Evolutionary conservation across 306 rosid genomes (phyloP), one percentile per base, ranked within the genome.

Genomic region (Citrullus colocynthis): DNA sequence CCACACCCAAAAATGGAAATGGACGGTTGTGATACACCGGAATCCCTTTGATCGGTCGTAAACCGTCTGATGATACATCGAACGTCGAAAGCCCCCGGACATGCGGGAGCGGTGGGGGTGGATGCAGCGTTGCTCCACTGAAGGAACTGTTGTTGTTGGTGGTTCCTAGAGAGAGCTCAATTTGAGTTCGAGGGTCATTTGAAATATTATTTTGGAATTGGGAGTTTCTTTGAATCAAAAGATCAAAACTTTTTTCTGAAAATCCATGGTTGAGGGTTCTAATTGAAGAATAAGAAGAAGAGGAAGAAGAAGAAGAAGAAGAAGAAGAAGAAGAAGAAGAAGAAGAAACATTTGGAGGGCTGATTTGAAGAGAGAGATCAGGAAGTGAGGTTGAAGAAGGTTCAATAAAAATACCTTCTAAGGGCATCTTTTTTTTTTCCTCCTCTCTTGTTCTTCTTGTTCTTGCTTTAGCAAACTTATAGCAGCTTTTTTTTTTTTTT

Each of bases 301-400:
- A 58, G 6, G 89, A 84, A 0, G 84, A 82, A 28, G 84, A 59
- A 12, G 64, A 21, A 5, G 64, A 59, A 11, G 65, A 59, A 0
- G 76, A 83, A 70, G 85, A 78, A 11, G 65, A 59, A 0, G 76
- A 83, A 70, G 85, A 78, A 58, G 82, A 77, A 70, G 91, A 72
- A 21, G 89, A 83, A 1, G 84, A 82, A 56, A 81, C 84, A 60
- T 39, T 84, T 18, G 96, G 97, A 28, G 90, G 97, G 28, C 96
- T 91, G 80, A 93, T 91, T 81, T 93, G 93, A 75, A 93, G 96
- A 73, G 98, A 90, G 78, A 93, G 98, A 90, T 93, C 98, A 64
- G 98, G 97, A 56, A 86, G 80, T 21, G 90, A 6, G 13, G 84
- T 58, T 83, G 93, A 78, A 80, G 90, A 81, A 18, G 91, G 82